These are phyloP conservation scores for Kandelia obovata DNA, from an alignment of 345 rosid species.

Conservation along the genomic window DNA sequence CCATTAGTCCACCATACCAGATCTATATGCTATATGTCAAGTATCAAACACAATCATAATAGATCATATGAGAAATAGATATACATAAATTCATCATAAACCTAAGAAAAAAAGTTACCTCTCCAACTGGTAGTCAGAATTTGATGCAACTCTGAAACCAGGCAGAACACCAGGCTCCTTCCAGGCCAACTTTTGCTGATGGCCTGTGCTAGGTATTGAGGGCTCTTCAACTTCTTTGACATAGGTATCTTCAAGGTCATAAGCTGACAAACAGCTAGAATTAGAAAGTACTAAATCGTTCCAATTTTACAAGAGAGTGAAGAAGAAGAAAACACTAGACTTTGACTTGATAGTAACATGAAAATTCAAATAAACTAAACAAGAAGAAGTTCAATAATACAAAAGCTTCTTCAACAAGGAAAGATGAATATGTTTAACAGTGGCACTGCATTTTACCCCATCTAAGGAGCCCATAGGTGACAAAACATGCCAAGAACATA, in stretches of 20 bases:
- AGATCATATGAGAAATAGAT: neutral
- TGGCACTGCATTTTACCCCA: neutral
- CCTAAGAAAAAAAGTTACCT: slow-evolving; percentile 43
- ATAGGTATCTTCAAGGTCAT: slow-evolving; percentile 59
- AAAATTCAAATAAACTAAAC: neutral
- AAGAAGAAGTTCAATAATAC: neutral
- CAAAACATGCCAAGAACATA: neutral
- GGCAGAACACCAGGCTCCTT: slow-evolving; percentile 63
- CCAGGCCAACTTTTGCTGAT: slow-evolving; percentile 48
- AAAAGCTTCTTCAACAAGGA: neutral
- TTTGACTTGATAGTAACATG: too few relatives aligned
- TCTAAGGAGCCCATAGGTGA: neutral
- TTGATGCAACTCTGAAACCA: slow-evolving; percentile 68
- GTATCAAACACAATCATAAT: neutral
- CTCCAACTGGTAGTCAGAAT: slow-evolving; percentile 58
- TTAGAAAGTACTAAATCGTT: neutral
- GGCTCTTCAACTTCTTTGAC: slow-evolving; percentile 81
- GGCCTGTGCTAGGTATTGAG: slow-evolving; percentile 42
- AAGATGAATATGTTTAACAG: neutral
- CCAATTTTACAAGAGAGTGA: neutral
- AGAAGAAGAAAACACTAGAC: neutral
- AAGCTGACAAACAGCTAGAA: slow-evolving; percentile 43
- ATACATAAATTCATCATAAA: neutral
- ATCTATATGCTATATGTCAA: too few relatives aligned
- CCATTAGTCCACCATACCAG: too few relatives aligned